Conservation (phyloP, 2,329 filamentous ascomycete genomes). For the Diplodia corticola region DNA sequence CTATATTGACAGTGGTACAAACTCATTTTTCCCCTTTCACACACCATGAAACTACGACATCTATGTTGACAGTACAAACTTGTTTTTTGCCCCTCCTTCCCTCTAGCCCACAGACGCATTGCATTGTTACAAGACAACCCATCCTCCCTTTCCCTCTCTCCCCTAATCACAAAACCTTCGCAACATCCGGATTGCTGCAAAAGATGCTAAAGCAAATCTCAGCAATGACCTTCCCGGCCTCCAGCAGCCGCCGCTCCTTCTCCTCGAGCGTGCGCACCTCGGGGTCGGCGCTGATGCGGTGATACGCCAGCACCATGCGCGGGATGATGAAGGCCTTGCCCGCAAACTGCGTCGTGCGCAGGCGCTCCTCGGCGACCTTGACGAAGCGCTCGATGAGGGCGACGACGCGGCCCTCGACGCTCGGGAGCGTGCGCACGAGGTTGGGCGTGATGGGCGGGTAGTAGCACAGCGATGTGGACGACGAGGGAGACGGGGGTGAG, state of each 20-base stretch:
- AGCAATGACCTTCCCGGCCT: constrained; percentile 2
- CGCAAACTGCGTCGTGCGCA: constrained; percentile 15
- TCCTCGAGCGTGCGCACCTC: neutral
- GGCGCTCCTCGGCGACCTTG: constrained; percentile 13
- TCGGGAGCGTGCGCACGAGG: neutral
- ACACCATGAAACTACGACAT: too few species aligned
- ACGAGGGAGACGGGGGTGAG: too few species aligned
- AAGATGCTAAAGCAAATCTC: constrained; percentile 17
- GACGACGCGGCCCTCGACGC: neutral
- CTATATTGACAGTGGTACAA: too few species aligned
- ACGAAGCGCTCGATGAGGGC: constrained; percentile 8
- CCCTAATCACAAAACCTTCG: constrained; percentile 2
- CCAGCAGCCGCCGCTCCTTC: neutral
- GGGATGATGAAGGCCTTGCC: constrained; percentile 20
- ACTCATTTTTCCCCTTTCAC: too few species aligned
- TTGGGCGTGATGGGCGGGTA: neutral
- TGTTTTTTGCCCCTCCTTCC: too few species aligned
- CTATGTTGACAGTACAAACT: too few species aligned
- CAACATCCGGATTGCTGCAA: constrained; percentile 16
- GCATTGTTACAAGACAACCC: too few species aligned
- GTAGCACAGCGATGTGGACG: neutral
- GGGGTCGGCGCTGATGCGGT: constrained; percentile 6
- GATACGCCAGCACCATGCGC: constrained; percentile 16
- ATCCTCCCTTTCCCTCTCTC: neutral
- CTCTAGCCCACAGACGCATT: too few species aligned